Base-by-base conservation (phyloP, 768 basidiomycete genomes). In the Panaeolus papilionaceus region DNA sequence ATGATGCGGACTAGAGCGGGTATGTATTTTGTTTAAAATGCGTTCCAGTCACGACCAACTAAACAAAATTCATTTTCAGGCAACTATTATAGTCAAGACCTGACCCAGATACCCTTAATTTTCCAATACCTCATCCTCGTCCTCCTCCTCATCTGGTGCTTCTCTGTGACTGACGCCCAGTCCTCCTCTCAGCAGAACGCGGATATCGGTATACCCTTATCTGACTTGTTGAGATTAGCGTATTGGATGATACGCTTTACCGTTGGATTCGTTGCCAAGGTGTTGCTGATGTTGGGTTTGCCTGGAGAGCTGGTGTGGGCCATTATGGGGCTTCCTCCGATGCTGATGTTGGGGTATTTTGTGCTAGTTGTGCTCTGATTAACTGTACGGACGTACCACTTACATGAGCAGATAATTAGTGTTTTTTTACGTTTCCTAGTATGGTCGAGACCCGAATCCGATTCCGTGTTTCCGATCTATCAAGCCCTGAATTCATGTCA, bases 81-180 rank as follows among this genome's bases (percentile, higher is more conserved):
- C 3, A 33, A 23, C 7, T 33, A 58, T 33, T 58, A 33, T 23
- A 28, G 10, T 16, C 11, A 28, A 4, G 33, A 58, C 54, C 54
- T 33, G 1, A 28, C 26, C 3, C 26, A 58, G 11, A 58, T 58
- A n/a, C 54, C 54, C 2, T n/a, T 58, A 4, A 16, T 58, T 4
- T 58, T 58, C 28, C 54, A 58, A 16, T 58, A 58, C 28, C 54
- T 58, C n/a, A 33, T 58, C 28, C 54, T 58, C 54, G 20, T 12
- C 6, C 16, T 58, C 11, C 54, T 58, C 10, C 54, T 58, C 4
- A 58, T 58, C 14, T 58, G 54, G 54, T 58, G 54, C 14, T 58
- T 58, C 54, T 58, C 54, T 0, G 54, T 58, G 1, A 58, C 54
- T 0, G 54, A 58, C 14, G 26, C 54, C 14, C 54, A 58, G 14